Base-by-base conservation (phyloP, 345 rosid genomes). In the Erodium maritimum region DNA sequence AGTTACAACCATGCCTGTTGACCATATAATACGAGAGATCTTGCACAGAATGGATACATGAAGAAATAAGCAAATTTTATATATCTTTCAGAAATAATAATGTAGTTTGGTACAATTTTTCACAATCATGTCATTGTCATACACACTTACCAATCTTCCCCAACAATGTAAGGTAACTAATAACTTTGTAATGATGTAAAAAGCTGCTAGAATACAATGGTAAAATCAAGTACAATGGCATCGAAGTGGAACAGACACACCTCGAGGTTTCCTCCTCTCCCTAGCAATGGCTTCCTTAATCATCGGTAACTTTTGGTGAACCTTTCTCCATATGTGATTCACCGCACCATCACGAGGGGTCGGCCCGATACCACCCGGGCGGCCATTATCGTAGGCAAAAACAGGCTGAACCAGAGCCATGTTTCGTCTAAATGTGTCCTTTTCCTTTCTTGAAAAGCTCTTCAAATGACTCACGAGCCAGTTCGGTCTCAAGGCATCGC, bases 301-400 rank as follows among this genome's bases (percentile, higher is more conserved):
- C 72, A 72, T 48, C 0, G 99, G 86, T 59, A 93, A 66, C 51
- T 93, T 93, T 51, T 93, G 80, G 51, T 73, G 68, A 56, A 89
- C 87, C 81, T 85, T 89, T 67, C 65, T 80, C 97, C 97, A 93
- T 54, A 93, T 80, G 56, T 85, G 77, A 69, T 87, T 93, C 65
- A 93, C 97, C 0, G 99, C 95, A 67, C 99, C 96, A 70, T 78
- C 71, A 0, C 67, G 69, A 64, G 75, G 82, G 46, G 89, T 70
- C 4, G 90, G 86, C 50, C 99, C 97, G 1, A 83, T 70, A 46
- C 95, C 91, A 66, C 77, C 82, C 0, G 74, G 75, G 57, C 71
- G 73, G 22, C 85, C 86, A 52, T 61, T 87, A 55, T 93, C 88
- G 64, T 76, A 93, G 73, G 59, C 82, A 55, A 89, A 93, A 46